phyloP scores from a whole-genome alignment of 371 early-diverging fungal genomes.

The Batrachochytrium dendrobatidis region DNA sequence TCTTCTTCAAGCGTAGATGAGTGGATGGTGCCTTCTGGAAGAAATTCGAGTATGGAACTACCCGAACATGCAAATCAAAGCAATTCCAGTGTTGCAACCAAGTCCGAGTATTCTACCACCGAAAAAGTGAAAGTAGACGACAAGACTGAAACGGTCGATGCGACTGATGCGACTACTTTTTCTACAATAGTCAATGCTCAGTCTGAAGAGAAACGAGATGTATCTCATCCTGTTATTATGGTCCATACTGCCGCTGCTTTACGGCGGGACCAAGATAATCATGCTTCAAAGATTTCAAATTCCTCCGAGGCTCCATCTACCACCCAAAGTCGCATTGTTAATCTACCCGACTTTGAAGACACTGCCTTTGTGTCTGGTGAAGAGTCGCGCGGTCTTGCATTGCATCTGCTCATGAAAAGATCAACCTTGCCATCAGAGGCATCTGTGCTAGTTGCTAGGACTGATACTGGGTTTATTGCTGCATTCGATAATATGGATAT shows the following conservation, averaged over 20 bases:
- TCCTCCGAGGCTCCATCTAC: neutral
- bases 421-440: slow-evolving; percentile 15
- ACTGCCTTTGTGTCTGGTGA: slow-evolving; percentile 17
- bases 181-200: too few species aligned
- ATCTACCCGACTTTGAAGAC: neutral
- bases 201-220: too few species aligned
- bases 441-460: slow-evolving; percentile 32
- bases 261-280: neutral
- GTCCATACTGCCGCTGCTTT: neutral
- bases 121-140: too few species aligned
- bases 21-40: neutral
- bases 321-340: neutral
- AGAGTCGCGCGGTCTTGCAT: slow-evolving; percentile 25
- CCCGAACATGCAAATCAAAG: too few species aligned
- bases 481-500: slow-evolving; percentile 28
- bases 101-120: too few species aligned
- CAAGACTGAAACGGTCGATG: slow-evolving; percentile 13
- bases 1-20: too few species aligned
- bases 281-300: too few species aligned
- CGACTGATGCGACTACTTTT: neutral
- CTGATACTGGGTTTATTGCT: slow-evolving; percentile 26
- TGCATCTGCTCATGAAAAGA: slow-evolving; percentile 2
- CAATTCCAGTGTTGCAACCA: slow-evolving; percentile 15
- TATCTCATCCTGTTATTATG: neutral
- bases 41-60: too few species aligned